These are phyloP conservation scores for Setaria italica DNA, from an alignment of 202 grass and related monocot genomes.

Conservation along the genomic window DNA sequence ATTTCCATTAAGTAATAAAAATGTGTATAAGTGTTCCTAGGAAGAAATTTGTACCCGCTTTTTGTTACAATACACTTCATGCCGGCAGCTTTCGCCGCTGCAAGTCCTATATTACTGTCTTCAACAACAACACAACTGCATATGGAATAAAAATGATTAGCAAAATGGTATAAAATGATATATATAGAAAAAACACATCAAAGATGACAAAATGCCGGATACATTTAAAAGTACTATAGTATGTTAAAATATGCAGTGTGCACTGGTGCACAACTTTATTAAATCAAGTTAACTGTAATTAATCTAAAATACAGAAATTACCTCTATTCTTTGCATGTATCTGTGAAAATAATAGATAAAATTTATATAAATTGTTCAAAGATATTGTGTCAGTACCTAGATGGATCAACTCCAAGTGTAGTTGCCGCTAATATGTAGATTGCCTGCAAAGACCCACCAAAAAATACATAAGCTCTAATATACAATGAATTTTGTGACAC, in stretches of 20 bases:
- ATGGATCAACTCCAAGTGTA: slow-evolving; percentile 86
- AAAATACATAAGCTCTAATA: slow-evolving; percentile 26
- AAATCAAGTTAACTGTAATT: slow-evolving; percentile 13
- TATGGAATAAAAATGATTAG: slow-evolving; percentile 33
- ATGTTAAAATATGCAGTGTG: not conserved
- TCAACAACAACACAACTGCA: slow-evolving; percentile 97
- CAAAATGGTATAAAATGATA: not conserved
- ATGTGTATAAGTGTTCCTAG: not conserved
- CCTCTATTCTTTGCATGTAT: not conserved
- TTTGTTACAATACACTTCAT: slow-evolving; percentile 97
- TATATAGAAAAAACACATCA: not conserved
- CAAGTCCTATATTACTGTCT: slow-evolving; percentile 88
- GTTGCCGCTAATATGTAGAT: slow-evolving; percentile 92
- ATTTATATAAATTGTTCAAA: not conserved
- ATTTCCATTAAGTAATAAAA: slow-evolving; percentile 11
- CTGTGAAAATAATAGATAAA: slow-evolving; percentile 17
- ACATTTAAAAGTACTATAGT: slow-evolving; percentile 8
- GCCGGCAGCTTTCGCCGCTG: slow-evolving; percentile 83
- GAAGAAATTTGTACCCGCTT: slow-evolving; percentile 69
- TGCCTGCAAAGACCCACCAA: slow-evolving; percentile 54
- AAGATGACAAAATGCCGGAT: not conserved
- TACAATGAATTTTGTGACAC: not conserved
- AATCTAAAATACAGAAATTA: not conserved
- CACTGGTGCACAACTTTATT: not conserved
- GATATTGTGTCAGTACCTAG: slow-evolving; percentile 58